Conservation (phyloP, 2,329 filamentous ascomycete genomes). For the Microcera coccophila region DNA sequence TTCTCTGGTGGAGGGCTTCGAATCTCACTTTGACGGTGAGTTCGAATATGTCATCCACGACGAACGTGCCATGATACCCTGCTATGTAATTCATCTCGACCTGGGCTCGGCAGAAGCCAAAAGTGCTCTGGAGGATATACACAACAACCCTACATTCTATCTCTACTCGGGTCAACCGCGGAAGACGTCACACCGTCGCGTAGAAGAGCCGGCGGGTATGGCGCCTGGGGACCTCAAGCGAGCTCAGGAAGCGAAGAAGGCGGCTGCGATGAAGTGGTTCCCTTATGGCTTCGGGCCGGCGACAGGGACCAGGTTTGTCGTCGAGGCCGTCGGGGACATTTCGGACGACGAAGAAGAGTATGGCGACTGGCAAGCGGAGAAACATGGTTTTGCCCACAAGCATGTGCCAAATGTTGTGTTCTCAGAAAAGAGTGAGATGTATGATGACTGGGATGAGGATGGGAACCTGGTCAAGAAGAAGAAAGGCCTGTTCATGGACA, state of each 20-base stretch:
- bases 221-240: slow-evolving; percentile 35
- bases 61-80: slow-evolving; percentile 40
- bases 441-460: slow-evolving; percentile 8
- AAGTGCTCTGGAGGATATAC: slow-evolving; percentile 16
- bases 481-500: slow-evolving; percentile 11
- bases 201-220: slow-evolving; percentile 12
- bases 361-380: slow-evolving; percentile 36
- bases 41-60: slow-evolving; percentile 44
- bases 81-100: slow-evolving; percentile 45
- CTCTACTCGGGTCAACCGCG: background rate
- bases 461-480: slow-evolving; percentile 2
- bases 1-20: slow-evolving; percentile 26
- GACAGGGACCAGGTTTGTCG: slow-evolving; percentile 39
- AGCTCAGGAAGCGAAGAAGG: slow-evolving; percentile 35
- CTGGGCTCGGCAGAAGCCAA: slow-evolving; percentile 32
- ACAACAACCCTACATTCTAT: slow-evolving; percentile 11
- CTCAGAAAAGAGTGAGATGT: background rate
- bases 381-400: slow-evolving; percentile 16
- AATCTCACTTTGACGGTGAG: slow-evolving; percentile 37
- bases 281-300: slow-evolving; percentile 45
- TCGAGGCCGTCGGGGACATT: slow-evolving; percentile 43
- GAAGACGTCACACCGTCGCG: background rate
- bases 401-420: background rate
- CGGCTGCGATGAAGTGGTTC: slow-evolving; percentile 43
- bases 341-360: slow-evolving; percentile 42